These are phyloP conservation scores for Cardamine resedifolia DNA, from an alignment of 345 rosid species.

Conservation along the genomic window DNA sequence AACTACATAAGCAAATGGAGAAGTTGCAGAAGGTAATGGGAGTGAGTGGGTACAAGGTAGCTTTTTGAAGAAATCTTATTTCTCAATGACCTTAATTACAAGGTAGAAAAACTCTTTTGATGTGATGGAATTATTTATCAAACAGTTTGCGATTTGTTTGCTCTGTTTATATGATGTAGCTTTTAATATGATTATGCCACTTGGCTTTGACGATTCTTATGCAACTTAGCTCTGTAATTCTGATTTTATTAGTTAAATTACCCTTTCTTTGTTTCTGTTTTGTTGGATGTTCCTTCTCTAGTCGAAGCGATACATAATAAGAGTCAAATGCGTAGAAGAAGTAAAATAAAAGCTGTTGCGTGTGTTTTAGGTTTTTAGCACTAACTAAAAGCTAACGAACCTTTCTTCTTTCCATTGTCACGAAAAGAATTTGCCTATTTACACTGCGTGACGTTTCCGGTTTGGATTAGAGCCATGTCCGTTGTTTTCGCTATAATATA, in stretches of 20 bases:
- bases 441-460: neutral
- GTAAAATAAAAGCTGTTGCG: neutral
- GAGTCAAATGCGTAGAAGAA: neutral
- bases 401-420: neutral
- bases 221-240: neutral
- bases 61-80: constrained; percentile 52
- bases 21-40: constrained; percentile 58
- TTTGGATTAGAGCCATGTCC: neutral
- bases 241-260: neutral
- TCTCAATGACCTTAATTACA: constrained; percentile 42
- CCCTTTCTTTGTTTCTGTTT: neutral
- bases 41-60: constrained; percentile 56
- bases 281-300: neutral
- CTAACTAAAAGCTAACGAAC: neutral
- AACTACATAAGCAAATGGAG: constrained; percentile 60
- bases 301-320: neutral
- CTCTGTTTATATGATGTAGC: neutral
- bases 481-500: neutral
- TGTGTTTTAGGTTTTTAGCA: neutral
- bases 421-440: neutral
- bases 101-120: no score
- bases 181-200: no score
- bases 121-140: no score
- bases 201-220: neutral
- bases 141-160: no score